Base-by-base conservation (phyloP, 179 eudicot genomes). In the Dionaea muscipula region DNA sequence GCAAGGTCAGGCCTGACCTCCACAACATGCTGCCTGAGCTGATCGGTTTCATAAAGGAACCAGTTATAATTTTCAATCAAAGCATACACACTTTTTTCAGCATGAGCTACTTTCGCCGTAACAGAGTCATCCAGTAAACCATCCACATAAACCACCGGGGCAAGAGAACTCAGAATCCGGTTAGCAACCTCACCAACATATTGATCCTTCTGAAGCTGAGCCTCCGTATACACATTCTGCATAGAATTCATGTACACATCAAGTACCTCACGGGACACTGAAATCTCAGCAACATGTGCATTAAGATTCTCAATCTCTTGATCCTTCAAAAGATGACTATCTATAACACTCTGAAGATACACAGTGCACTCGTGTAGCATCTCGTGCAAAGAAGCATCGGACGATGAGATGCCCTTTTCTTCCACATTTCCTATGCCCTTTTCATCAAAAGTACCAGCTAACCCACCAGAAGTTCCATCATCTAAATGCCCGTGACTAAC, bases 41-140 rank as follows among this genome's bases (percentile, higher is more conserved):
- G 75, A 63, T 84, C 79, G 43, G 75, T 69, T 75, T 80, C 86
- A 63, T 77, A 84, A 47, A 84, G 74, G 70, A 93, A 81, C 76
- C 77, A 57, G 50, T 77, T 85, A 54, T 88, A 81, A 55, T 83
- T 83, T 65, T 83, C 94, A 65, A 78, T 66, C 57, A 88, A 72
- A 49, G 76, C 26, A 57, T 64, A 76, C 62, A 75, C 72, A 48
- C 72, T 66, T 56, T 67, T 81, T 69, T 93, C 95, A 46, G 81
- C 51, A 52, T 65, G 79, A 43, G 80, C 79, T 46, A 88, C 62
- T 62, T 75, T 93, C 24, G 74, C 83, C 15, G 59, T 50, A 56
- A 81, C 56, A 40, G 96, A 81, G 25, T 57, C 65, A 65, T 82
- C 82, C 46, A 51, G 35, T 24, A 79, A 49, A 31, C 75, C 79